phyloP scores from a whole-genome alignment of 257 asterid genomes.

The Solanum neorickii region DNA sequence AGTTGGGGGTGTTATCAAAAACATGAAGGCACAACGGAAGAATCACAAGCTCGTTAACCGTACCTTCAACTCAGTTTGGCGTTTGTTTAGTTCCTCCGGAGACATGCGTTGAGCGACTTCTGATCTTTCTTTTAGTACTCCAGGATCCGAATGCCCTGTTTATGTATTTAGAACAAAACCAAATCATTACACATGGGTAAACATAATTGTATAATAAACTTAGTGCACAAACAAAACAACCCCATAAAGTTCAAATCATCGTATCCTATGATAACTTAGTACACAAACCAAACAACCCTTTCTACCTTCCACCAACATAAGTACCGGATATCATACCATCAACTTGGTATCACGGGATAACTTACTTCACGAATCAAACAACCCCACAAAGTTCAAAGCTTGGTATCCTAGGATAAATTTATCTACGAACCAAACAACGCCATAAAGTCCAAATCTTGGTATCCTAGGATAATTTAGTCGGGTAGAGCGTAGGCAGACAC shows the following conservation, averaged over 20 bases:
- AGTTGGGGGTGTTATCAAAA: not conserved
- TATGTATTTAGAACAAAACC: not conserved
- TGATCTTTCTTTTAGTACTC: conserved; percentile 55
- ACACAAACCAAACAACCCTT: not conserved
- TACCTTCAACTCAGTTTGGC: conserved; percentile 67
- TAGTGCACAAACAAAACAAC: not conserved
- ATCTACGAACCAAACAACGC: not conserved
- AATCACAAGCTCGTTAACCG: not conserved
- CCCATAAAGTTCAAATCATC: not conserved
- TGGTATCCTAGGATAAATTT: not conserved
- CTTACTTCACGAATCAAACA: not conserved
- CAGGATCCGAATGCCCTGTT: conserved; percentile 78
- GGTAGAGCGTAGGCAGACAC: no score
- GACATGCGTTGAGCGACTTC: conserved; percentile 38
- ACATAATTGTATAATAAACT: not conserved
- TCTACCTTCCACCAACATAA: not conserved
- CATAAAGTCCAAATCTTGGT: not conserved
- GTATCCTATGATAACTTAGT: not conserved
- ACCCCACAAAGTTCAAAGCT: not conserved
- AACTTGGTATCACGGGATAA: not conserved
- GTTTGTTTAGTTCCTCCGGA: conserved; percentile 55
- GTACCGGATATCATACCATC: not conserved
- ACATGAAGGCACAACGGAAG: not conserved
- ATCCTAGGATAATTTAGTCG: not conserved
- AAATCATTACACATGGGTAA: not conserved